Conservation (phyloP, 441 rosid species). For the Erysimum cheiri region DNA sequence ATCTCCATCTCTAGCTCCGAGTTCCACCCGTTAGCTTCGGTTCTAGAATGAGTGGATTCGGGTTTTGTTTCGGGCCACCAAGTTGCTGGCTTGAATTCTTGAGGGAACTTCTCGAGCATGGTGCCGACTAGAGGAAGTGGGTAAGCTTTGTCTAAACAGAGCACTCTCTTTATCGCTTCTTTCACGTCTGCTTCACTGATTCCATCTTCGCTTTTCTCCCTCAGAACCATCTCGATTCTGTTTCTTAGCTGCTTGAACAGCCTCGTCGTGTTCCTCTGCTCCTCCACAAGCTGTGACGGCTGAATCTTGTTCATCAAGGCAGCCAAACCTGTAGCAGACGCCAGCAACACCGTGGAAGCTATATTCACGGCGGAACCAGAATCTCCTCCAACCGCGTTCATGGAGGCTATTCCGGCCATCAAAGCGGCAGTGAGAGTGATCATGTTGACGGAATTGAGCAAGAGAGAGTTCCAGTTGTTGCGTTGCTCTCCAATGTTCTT, state of each 20-base stretch:
- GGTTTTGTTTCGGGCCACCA: constrained; percentile 62
- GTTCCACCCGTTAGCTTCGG: constrained; percentile 54
- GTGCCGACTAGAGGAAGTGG: constrained; percentile 64
- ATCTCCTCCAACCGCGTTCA: constrained; percentile 35
- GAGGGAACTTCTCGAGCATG: constrained; percentile 72
- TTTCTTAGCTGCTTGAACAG: constrained; percentile 57
- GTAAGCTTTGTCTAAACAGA: constrained; percentile 70
- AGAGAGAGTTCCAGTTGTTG: constrained; percentile 64
- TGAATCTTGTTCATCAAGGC: constrained; percentile 70
- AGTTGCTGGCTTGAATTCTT: constrained; percentile 54
- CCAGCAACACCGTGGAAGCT: constrained; percentile 57
- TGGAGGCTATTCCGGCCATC: constrained; percentile 51
- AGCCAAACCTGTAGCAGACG: constrained; percentile 61
- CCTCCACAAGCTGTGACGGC: constrained; percentile 83
- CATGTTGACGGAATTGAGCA: constrained; percentile 63
- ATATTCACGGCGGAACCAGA: constrained; percentile 49
- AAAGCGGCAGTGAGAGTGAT: constrained; percentile 57
- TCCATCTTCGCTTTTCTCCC: constrained; percentile 18
- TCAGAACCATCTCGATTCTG: constrained; percentile 44
- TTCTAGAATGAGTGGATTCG: not conserved
- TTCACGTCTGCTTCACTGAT: constrained; percentile 50
- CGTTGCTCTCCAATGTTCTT: constrained; percentile 61
- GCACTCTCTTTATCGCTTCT: constrained; percentile 53
- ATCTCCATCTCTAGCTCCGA: constrained; percentile 58
- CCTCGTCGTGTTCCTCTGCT: constrained; percentile 69